Base-by-base conservation (phyloP, 2,329 filamentous ascomycete genomes). In the Phaeomoniella chlamydospora region DNA sequence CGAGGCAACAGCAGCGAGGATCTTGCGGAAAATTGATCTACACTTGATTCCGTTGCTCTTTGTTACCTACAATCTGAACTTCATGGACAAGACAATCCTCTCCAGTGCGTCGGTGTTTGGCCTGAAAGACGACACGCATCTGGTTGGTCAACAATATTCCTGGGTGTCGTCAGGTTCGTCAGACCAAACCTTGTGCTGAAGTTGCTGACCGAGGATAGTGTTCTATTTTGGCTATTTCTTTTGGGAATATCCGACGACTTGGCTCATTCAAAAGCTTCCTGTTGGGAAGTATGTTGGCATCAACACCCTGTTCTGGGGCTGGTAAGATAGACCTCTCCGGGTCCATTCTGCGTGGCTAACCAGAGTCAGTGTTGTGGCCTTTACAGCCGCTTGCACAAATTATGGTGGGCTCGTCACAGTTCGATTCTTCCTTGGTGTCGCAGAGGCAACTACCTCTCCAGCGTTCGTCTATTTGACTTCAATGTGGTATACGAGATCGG, bases 61-160 rank as follows among this genome's bases (percentile, higher is more conserved):
- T 26, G 9, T 26, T n/a, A 26, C 22, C n/a, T 26, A 26, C n/a
- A 26, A 26, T n/a, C n/a, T 26, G 22, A 26, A 26, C 22, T 26
- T 26, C 39, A 71, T 76, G 59, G 72, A 77, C 50, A 77, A 77
- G 47, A 65, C 64, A 1, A 70, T 70, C 38, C 48, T 73, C 2
- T 69, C 67, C 0, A 70, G 63, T 39, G 70, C 72, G 0, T 58
- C 68, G 3, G 68, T 75, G 0, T 74, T 75, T 43, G 70, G 68
- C 0, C 46, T 73, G n/a, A 54, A 55, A 4, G 52, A 68, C 2
- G 70, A 72, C 43, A 65, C 54, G 12, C 50, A 69, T 36, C 53
- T 73, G 4, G 43, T 55, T 5, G 62, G 62, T 9, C 57, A 68
- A 39, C 56, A 72, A 36, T 73, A 70, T 43, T 62, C 61, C 10